Base-by-base conservation (phyloP, 1,284 basidiomycete species). In the Cryptococcus neoformans region DNA sequence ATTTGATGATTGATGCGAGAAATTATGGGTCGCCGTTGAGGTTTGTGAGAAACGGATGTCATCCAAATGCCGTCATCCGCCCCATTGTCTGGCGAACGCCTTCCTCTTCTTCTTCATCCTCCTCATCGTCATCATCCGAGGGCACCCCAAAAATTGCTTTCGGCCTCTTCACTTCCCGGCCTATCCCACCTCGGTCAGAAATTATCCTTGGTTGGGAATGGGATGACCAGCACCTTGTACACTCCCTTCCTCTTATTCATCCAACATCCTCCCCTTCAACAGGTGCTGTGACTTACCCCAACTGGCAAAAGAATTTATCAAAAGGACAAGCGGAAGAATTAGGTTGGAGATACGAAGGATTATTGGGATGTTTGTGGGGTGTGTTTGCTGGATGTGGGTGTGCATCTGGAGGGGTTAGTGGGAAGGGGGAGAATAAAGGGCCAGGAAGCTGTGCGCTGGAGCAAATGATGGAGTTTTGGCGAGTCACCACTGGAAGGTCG, bases 141-240 rank as follows among this genome's bases (percentile, higher is more conserved):
- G 21, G 21, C 21, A 21, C 21, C 21, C 21, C 21, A 21, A 21
- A 28, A 21, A 21, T 21, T 21, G 21, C 21, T 3, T 21, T 21
- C 21, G 21, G 21, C 21, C 21, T 21, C 21, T 21, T 21, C 21
- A 21, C 21, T 21, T 21, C 21, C 16, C 78, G 34, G 17, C 28
- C 2, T 85, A 82, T 97, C 58, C 83, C 83, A 58, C 84, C 85
- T 40, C 83, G 87, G 51, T 92, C 95, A 66, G 95, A 98, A 77
- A 84, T 98, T 42, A 85, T 94, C 0, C 77, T 97, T 0, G 90
- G 88, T 0, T 98, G 94, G 92, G 92, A 96, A 72, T 97, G 93
- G 94, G 93, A 96, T 65, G 93, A 97, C 67, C 85, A 86, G 5
- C 90, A 92, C 69, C 86, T 89, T 0, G 85, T 96, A 0, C 94